phyloP scores from a whole-genome alignment of 2,329 filamentous ascomycete genomes.

The Chaetomium globosum region DNA sequence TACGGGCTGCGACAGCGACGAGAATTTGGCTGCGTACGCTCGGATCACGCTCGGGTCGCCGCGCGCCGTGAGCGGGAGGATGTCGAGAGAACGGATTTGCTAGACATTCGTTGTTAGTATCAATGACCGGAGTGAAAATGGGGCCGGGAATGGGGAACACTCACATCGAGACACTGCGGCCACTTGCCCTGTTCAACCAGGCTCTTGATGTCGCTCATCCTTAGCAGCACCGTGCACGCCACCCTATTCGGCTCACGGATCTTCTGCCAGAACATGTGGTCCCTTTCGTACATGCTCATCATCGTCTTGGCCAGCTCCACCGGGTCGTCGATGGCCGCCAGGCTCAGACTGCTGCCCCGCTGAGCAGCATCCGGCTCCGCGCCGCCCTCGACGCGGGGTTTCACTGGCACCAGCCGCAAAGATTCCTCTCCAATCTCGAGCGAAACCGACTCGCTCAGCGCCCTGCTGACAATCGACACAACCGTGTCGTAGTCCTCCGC shows the following conservation, averaged over 20 bases:
- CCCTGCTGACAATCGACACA: conserved; percentile 84
- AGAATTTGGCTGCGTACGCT: conserved; percentile 77
- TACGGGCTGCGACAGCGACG: conserved; percentile 75
- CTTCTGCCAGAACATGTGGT: conserved; percentile 62
- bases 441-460: conserved; percentile 85
- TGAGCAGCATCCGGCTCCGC: conserved; percentile 41
- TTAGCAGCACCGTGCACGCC: conserved; percentile 59
- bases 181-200: conserved; percentile 58
- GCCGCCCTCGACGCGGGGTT: conserved; percentile 61
- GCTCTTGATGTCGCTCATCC: conserved; percentile 64
- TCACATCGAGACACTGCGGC: conserved; percentile 62
- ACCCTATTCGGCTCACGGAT: conserved; percentile 60
- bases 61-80: conserved; percentile 75
- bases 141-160: conserved; percentile 38
- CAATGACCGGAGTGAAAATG: background rate
- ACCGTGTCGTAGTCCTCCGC: conserved; percentile 95
- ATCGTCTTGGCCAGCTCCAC: conserved; percentile 62
- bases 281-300: conserved; percentile 65
- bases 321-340: conserved; percentile 63
- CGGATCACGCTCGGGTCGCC: conserved; percentile 81
- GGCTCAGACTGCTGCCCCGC: conserved; percentile 60
- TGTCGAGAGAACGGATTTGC: conserved; percentile 73
- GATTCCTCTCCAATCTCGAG: conserved; percentile 82
- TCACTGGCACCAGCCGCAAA: conserved; percentile 76
- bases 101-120: conserved; percentile 27